Base-by-base conservation (phyloP, 352 stramenopile genomes). In the Phytophthora quininea region DNA sequence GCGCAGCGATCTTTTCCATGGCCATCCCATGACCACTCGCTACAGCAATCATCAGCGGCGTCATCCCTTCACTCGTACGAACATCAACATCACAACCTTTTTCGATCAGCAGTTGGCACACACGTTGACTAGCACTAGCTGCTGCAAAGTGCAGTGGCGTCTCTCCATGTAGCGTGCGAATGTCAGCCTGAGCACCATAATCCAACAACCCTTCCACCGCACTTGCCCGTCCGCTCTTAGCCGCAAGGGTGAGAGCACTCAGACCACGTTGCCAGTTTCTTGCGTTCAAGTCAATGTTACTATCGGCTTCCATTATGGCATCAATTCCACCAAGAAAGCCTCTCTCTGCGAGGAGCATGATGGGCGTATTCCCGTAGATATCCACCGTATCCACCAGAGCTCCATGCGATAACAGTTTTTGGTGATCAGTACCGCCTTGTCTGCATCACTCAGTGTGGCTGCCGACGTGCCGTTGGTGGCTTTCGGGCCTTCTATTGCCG, bases 181-280 rank as follows among this genome's bases (percentile, higher is more conserved):
- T 77, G 15, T 95, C 84, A 8, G 74, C 68, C 54, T 92, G 72
- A 1, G 85, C 87, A 12, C 87, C 87, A 61, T 95, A 95, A 60
- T 96, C 84, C 15, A 96, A 59, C 32, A 96, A 73, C 30, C 86
- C 89, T 68, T 94, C 86, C n/a, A 93, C 85, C 2, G 90, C 83
- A 38, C 90, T 80, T 4, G 57, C 62, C 4, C 84, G 79, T 0
- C 84, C 89, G 43, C 89, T 86, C 19, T 86, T 81, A 5, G 89
- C 79, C 19, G 89, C 89, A 31, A 93, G 76, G 4, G 89, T 78
- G 6, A 96, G 68, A 33, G 89, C 87, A 37, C 82, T 84, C 77
- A 92, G 89, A 7, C 89, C 89, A 40, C 79, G 75, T 58, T 94
- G 84, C 89, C 89, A 96, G 52, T 93, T 94, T 31, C 88, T 82